These are phyloP conservation scores for Drosera spatulata DNA, from an alignment of 179 eudicot species.

Conservation along the genomic window DNA sequence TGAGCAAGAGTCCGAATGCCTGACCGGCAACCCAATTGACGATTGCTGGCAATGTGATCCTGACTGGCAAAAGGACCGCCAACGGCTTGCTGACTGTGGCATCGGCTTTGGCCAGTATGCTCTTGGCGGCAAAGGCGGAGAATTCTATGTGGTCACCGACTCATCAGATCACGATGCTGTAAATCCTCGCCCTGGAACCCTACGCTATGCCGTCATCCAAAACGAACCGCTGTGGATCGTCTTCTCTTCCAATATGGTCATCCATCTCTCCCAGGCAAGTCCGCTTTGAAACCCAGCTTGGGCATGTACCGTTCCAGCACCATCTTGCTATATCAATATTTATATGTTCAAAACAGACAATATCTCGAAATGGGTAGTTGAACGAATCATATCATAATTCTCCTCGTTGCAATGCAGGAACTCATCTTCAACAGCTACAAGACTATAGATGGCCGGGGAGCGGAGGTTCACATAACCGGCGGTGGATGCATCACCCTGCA, in stretches of 20 bases:
- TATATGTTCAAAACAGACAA: too few species aligned
- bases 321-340: too few species aligned
- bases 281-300: too few species aligned
- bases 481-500: slow-evolving; percentile 89
- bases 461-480: slow-evolving; percentile 64
- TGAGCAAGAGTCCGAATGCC: slow-evolving; percentile 21
- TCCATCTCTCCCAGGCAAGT: slow-evolving; percentile 36
- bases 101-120: slow-evolving; percentile 84
- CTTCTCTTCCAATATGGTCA: slow-evolving; percentile 66
- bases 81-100: slow-evolving; percentile 64
- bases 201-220: slow-evolving; percentile 75
- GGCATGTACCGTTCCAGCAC: too few species aligned
- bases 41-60: slow-evolving; percentile 90
- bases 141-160: slow-evolving; percentile 72
- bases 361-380: too few species aligned
- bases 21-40: slow-evolving; percentile 71
- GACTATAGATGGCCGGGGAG: slow-evolving; percentile 83
- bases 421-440: slow-evolving; percentile 78
- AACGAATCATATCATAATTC: too few species aligned
- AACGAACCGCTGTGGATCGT: slow-evolving; percentile 82
- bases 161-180: slow-evolving; percentile 71
- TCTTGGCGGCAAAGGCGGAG: slow-evolving; percentile 77
- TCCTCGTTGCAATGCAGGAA: slow-evolving; percentile 21
- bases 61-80: slow-evolving; percentile 58
- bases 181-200: slow-evolving; percentile 67